These are phyloP conservation scores for Ensete ventricosum DNA, from an alignment of 176 grass and related monocot genomes.

Conservation along the genomic window DNA sequence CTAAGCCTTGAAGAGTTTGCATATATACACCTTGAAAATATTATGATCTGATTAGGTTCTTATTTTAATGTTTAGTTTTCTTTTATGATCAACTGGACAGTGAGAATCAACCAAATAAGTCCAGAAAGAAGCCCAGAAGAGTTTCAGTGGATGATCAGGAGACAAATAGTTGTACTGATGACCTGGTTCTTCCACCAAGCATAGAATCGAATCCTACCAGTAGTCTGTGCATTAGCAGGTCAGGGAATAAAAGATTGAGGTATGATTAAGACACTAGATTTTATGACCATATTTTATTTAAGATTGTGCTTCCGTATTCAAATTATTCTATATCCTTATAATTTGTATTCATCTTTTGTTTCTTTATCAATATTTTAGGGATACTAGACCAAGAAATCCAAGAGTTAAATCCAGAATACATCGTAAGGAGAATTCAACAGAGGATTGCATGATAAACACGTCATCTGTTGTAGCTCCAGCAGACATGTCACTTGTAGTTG, in stretches of 20 bases:
- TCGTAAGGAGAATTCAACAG: not conserved
- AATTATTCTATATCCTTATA: not conserved
- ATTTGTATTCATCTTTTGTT: not conserved
- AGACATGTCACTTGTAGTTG: not conserved
- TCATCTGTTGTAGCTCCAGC: conserved; percentile 11
- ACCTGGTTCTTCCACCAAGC: not conserved
- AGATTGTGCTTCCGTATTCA: not conserved
- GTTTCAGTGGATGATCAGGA: conserved; percentile 4
- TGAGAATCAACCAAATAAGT: conserved; percentile 23
- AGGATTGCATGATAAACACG: conserved; percentile 6
- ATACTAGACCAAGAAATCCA: not conserved
- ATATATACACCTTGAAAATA: not conserved
- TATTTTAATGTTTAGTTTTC: conserved; percentile 10
- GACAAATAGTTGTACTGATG: not conserved
- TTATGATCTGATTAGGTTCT: not conserved
- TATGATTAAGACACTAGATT: not conserved
- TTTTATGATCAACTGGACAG: not conserved
- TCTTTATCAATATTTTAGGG: not conserved
- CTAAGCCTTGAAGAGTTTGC: not conserved
- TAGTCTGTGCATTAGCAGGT: not conserved
- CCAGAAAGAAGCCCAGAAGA: conserved; percentile 24
- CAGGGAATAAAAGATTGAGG: not conserved
- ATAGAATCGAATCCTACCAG: not conserved
- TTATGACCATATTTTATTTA: not conserved
- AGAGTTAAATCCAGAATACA: conserved; percentile 5